Evolutionary conservation across 805 yeast genomes (phyloP), one percentile per base, ranked within the genome.

Genomic region (Myxozyma vanderwaltii): DNA sequence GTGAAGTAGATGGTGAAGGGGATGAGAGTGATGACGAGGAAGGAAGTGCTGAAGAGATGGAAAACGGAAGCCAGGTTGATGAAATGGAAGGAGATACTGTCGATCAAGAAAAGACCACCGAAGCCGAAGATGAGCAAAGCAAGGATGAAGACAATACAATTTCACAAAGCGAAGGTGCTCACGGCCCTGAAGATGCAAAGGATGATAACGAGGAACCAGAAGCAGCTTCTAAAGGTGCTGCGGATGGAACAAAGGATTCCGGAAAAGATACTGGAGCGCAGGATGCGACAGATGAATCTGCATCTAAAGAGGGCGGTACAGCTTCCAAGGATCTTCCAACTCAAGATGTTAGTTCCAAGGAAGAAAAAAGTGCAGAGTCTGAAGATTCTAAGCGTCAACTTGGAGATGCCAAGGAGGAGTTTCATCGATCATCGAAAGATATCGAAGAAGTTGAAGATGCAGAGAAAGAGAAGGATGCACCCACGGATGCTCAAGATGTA

Each of bases 381-480:
- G 58, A 21, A 17, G 58, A 46, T 21, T 72, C 70, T 40, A 77
- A 92, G 74, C 88, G 88, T 71, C 91, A 91, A 70, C 79, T 94
- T 13, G 98, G 99, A 53, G 97, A 91, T 73, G 83, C 96, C 0
- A 71, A 91, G 75, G 89, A 92, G 67, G 96, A 91, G 70, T 92
- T 88, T 75, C 95, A 92, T 71, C 87, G 89, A 70, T 86, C 96
- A 67, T 85, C 88, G 63, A 90, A 89, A 71, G 97, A 91, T 67
- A 92, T 94, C 61, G 79, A 85, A 65, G 91, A 89, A 64, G 83
- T 88, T 12, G 59, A 48, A 19, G 29, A 43, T 45, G 58, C 47
- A 1, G 55, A 48, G 47, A 26, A 58, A 17, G 56, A 51, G 31
- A 27, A 41, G 15, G 59, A 35, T 21, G 44, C 17, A n/a, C 41